Conservation (phyloP, 2,329 filamentous ascomycete species). For the Colletotrichum simmondsii region DNA sequence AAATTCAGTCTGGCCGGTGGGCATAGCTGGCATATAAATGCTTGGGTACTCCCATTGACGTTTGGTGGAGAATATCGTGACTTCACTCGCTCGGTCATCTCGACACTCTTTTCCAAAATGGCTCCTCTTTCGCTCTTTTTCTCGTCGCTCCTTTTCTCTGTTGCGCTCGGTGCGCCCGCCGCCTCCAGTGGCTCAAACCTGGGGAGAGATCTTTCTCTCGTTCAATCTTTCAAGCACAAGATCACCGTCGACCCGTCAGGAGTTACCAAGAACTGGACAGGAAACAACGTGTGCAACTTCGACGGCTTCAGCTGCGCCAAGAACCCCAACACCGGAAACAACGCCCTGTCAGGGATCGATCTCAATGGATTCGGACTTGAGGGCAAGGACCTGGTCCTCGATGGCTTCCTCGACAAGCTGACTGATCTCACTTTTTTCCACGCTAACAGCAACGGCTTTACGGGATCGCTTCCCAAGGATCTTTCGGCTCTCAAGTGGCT, state of each 20-base stretch:
- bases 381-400: neutral
- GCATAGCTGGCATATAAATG: neutral
- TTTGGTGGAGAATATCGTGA: rapidly evolving
- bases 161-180: conserved; percentile 5
- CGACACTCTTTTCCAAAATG: neutral
- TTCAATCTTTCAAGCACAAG: conserved; percentile 3
- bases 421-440: conserved; percentile 20
- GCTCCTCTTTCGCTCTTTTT: conserved; percentile 6
- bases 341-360: neutral
- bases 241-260: conserved; percentile 1
- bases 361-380: conserved; percentile 4
- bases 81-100: neutral
- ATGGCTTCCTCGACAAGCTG: conserved; percentile 21
- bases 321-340: conserved; percentile 3
- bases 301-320: conserved; percentile 4
- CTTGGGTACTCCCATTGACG: neutral
- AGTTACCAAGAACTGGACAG: conserved; percentile 10
- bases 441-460: conserved; percentile 15
- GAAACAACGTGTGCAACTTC: conserved; percentile 12
- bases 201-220: conserved; percentile 2
- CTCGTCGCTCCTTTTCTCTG: conserved; percentile 20
- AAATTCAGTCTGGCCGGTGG: too few species aligned
- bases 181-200: neutral
- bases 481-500: conserved; percentile 10
- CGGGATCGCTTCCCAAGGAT: conserved; percentile 9